These are phyloP conservation scores for Penicillium verhagenii DNA, from an alignment of 495 filamentous ascomycete genomes.

Conservation along the genomic window DNA sequence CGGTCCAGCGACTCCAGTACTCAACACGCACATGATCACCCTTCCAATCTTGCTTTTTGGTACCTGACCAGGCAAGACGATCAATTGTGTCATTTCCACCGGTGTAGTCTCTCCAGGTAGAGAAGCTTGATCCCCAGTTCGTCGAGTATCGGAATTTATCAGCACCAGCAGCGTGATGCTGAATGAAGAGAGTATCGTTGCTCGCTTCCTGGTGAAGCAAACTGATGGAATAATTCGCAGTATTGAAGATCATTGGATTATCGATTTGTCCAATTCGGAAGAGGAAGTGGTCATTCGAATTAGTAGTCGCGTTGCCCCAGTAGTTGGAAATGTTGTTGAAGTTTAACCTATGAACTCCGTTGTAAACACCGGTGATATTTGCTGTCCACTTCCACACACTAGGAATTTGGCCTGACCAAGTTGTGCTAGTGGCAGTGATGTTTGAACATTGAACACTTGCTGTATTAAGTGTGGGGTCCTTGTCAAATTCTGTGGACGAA, in stretches of 20 bases:
- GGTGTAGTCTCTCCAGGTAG: constrained; percentile 55
- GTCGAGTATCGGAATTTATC: constrained; percentile 63
- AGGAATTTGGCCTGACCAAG: constrained; percentile 49
- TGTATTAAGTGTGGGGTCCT: constrained; percentile 38
- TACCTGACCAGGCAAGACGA: constrained; percentile 56
- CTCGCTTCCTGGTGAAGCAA: constrained; percentile 42
- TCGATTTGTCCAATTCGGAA: constrained; percentile 56
- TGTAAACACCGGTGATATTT: constrained; percentile 55
- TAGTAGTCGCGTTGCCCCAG: constrained; percentile 31
- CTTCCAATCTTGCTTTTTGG: constrained; percentile 59
- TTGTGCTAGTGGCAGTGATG: constrained; percentile 21
- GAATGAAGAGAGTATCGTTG: constrained; percentile 47
- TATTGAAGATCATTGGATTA: constrained; percentile 58
- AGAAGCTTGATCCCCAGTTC: constrained; percentile 61
- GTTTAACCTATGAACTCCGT: constrained; percentile 63
- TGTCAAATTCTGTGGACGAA: constrained; percentile 51
- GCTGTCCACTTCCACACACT: constrained; percentile 53
- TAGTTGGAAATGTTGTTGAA: constrained; percentile 52
- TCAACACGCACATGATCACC: constrained; percentile 66
- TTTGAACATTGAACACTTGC: constrained; percentile 43
- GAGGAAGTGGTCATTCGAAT: constrained; percentile 54
- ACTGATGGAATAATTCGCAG: constrained; percentile 57
- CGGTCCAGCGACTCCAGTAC: constrained; percentile 64
- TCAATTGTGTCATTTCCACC: constrained; percentile 47
- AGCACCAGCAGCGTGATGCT: constrained; percentile 62